Evolutionary conservation across 176 grass and related monocot species (phyloP), one percentile per base, ranked within the genome.

Genomic region (Stipa capillata): DNA sequence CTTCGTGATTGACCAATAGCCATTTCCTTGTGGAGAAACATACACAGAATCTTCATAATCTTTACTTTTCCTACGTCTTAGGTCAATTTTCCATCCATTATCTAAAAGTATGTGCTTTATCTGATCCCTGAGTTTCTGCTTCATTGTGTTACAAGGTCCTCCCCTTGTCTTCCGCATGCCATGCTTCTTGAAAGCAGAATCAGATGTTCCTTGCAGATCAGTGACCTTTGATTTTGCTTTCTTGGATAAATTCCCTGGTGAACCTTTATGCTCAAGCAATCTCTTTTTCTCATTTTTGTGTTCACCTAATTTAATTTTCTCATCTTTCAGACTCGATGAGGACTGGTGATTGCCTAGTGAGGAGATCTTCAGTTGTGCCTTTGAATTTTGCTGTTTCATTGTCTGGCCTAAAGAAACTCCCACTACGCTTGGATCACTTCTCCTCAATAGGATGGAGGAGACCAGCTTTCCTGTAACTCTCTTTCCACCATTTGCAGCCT

Each of bases 1-100:
- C 57, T 94, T 98, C 65, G 96, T 94, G 43, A 98, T 98, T 67
- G 96, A 98, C 92, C 90, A 98, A 77, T 98, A 98, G 83, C 85
- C 81, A 66, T 44, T 86, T 70, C 90, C 93, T 58, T 88, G 48
- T 41, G 93, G 93, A 78, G 93, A 92, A 71, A 97, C 82, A 75
- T 97, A 97, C 21, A 97, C 90, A 41, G 93, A 89, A 75, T 92
- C 93, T 88, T 97, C 87, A 49, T 92, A 97, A 72, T 89, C 85
- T 81, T 84, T 92, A 75, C 68, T 80, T 86, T 54, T 91, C 65
- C 93, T 88, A 20, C 47, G 90, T 59, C 90, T 90, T 80, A 92
- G 70, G 18, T 97, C 93, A 76, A 97, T 97, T 77, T 65, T 97
- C 93, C 93, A 97, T 76, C 93, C 93, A 20, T 89, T 91, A 65